These are phyloP conservation scores for Dryadomyces quercivorus DNA, from an alignment of 2,329 filamentous ascomycete genomes.

Conservation along the genomic window DNA sequence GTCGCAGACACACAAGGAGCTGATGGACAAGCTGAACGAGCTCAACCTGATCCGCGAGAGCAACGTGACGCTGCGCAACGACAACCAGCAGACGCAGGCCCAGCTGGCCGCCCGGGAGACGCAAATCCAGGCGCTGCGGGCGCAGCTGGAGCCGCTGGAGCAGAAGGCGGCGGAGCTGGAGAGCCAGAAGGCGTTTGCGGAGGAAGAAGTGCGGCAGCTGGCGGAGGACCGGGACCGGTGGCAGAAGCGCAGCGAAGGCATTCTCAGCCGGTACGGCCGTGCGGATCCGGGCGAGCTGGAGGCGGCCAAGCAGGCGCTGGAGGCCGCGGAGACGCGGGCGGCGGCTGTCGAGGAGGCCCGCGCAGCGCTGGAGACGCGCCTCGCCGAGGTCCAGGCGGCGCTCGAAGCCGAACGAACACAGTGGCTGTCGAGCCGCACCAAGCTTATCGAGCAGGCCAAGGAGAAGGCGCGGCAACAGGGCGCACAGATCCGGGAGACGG, in stretches of 20 bases:
- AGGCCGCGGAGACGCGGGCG: conserved; percentile 65
- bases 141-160: conserved; percentile 71
- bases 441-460: conserved; percentile 51
- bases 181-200: conserved; percentile 65
- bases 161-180: conserved; percentile 70
- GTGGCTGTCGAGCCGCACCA: conserved; percentile 40
- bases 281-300: conserved; percentile 91
- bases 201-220: conserved; percentile 78
- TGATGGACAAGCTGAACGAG: conserved; percentile 91
- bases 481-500: conserved; percentile 40
- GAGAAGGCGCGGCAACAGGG: conserved; percentile 42
- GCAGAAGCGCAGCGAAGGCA: conserved; percentile 92
- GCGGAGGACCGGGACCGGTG: conserved; percentile 87
- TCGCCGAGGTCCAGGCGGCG: conserved; percentile 37
- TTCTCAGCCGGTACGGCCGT: conserved; percentile 89
- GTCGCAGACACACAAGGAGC: conserved; percentile 70
- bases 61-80: conserved; percentile 78
- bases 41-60: conserved; percentile 94
- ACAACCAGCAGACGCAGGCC: conserved; percentile 66
- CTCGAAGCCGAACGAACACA: conserved; percentile 42
- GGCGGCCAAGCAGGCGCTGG: conserved; percentile 56
- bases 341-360: conserved; percentile 55
- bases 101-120: conserved; percentile 63
- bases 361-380: conserved; percentile 39
- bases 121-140: conserved; percentile 62